These are phyloP conservation scores for Hyaloscypha finlandica DNA, from an alignment of 495 filamentous ascomycete species.

Conservation along the genomic window DNA sequence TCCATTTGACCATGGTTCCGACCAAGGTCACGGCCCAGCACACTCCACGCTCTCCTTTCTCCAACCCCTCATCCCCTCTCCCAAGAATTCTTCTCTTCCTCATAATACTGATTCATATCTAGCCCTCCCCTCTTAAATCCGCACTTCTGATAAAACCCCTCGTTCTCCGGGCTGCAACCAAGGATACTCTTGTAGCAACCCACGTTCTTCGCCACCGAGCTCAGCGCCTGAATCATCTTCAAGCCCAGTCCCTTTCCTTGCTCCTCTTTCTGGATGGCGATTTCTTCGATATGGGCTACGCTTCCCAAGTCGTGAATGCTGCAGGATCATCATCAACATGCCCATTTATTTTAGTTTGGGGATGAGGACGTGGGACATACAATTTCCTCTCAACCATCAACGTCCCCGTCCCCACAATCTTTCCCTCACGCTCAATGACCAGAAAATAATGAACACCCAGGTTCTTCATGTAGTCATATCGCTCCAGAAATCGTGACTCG, in stretches of 20 bases:
- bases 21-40: too few species aligned
- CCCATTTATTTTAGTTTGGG: background rate
- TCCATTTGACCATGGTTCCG: too few species aligned
- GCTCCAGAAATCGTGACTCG: constrained; percentile 69
- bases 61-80: constrained; percentile 11
- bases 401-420: constrained; percentile 81
- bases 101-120: constrained; percentile 95
- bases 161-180: constrained; percentile 66
- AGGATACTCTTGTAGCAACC: constrained; percentile 85
- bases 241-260: constrained; percentile 94
- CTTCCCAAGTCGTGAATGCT: constrained; percentile 71
- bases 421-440: constrained; percentile 70
- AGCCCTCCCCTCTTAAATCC: constrained; percentile 87
- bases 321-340: background rate
- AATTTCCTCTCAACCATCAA: constrained; percentile 84
- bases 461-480: constrained; percentile 78
- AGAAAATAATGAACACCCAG: constrained; percentile 81
- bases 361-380: constrained; percentile 43
- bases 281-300: constrained; percentile 96
- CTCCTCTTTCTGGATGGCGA: constrained; percentile 86
- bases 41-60: background rate
- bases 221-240: constrained; percentile 86
- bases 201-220: constrained; percentile 75
- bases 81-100: constrained; percentile 46
- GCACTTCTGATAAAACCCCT: constrained; percentile 97